A percentile compares a stretch with the other conserved stretches of the same genome.
phyloP scores from a whole-genome alignment of 371 early-diverging fungal species.

The Syncephalastrum racemosum region DNA sequence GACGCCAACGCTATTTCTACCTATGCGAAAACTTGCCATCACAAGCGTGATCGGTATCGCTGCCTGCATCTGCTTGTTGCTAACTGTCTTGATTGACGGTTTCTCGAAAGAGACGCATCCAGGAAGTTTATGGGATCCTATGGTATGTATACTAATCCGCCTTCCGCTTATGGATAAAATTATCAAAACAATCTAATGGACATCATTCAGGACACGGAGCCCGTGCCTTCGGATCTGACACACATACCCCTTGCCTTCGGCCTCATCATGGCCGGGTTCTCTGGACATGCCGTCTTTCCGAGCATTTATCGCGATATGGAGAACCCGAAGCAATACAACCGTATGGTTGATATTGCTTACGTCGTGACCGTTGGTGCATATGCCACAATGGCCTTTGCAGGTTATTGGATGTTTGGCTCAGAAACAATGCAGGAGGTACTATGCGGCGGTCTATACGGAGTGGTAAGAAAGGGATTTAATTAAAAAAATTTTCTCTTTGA shows the following conservation, averaged over 20 bases:
- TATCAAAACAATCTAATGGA: background rate
- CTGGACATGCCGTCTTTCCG: slow-evolving; percentile 68
- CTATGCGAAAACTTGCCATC: slow-evolving; percentile 44
- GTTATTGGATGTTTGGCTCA: slow-evolving; percentile 75
- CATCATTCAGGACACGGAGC: slow-evolving; percentile 21
- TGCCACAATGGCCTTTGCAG: slow-evolving; percentile 48
- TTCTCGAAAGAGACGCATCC: slow-evolving; percentile 40
- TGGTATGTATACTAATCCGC: slow-evolving; percentile 19
- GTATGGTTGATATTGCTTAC: slow-evolving; percentile 59
- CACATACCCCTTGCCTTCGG: slow-evolving; percentile 30
- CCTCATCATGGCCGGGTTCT: slow-evolving; percentile 36
- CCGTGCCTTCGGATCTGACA: slow-evolving; percentile 19
- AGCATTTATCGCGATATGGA: slow-evolving; percentile 65
- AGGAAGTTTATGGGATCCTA: slow-evolving; percentile 56
- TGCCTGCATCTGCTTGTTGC: slow-evolving; percentile 28
- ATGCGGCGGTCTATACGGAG: background rate
- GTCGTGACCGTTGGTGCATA: slow-evolving; percentile 44
- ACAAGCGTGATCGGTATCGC: slow-evolving; percentile 48
- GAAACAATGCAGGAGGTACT: slow-evolving; percentile 51
- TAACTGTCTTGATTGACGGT: slow-evolving; percentile 44
- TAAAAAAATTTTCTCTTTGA: background rate
- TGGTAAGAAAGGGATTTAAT: background rate
- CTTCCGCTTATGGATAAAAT: slow-evolving; percentile 2
- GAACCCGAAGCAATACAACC: slow-evolving; percentile 42
- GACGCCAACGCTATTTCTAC: slow-evolving; percentile 34